Conservation (phyloP, 1,284 basidiomycete genomes). For the Ganoderma meredithae region DNA sequence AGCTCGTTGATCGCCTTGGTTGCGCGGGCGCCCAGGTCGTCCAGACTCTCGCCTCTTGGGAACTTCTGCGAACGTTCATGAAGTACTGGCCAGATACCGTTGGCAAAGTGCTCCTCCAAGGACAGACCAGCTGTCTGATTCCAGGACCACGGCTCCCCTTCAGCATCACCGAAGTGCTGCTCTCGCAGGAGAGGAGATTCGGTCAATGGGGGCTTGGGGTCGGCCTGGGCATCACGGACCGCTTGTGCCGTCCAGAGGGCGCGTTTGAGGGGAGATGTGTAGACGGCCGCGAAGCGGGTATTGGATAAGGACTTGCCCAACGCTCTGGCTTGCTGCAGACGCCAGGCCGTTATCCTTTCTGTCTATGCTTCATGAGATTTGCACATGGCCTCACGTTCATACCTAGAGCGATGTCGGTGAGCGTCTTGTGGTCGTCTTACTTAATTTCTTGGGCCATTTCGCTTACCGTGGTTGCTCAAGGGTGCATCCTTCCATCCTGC, state of each 20-base stretch:
- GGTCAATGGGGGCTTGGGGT: conserved; percentile 63
- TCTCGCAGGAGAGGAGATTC: conserved; percentile 64
- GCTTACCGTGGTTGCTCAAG: conserved; percentile 81
- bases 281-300: conserved; percentile 70
- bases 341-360: conserved; percentile 9
- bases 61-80: conserved; percentile 62
- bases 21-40: conserved; percentile 73
- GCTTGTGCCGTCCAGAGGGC: conserved; percentile 77
- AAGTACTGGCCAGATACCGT: conserved; percentile 59
- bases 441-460: background rate
- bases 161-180: conserved; percentile 78
- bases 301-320: conserved; percentile 70
- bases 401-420: conserved; percentile 47
- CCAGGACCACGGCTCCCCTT: conserved; percentile 64
- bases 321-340: conserved; percentile 80
- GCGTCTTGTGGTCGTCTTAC: background rate
- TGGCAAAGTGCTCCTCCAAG: conserved; percentile 58
- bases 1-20: conserved; percentile 63
- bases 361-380: background rate
- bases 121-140: conserved; percentile 44
- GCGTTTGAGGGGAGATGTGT: conserved; percentile 83
- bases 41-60: conserved; percentile 75
- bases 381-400: conserved; percentile 59
- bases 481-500: conserved; percentile 88
- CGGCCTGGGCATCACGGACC: conserved; percentile 58